Evolutionary conservation across 2,329 filamentous ascomycete species (phyloP).

Genomic region (Exophiala sideris): DNA sequence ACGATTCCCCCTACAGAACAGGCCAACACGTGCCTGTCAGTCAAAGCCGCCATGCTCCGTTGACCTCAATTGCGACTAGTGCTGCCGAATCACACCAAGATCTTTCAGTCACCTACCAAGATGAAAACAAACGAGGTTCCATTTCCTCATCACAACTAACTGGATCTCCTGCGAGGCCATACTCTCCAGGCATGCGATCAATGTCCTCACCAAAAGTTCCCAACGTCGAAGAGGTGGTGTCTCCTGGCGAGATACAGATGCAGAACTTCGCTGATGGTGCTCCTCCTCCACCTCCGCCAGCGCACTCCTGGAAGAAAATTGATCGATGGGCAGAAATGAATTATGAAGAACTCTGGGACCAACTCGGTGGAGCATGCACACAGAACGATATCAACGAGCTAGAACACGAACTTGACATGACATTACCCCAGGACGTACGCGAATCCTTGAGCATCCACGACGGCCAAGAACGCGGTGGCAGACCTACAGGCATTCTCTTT

Average conservation of each 20-base stretch:
- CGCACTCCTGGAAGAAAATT: slow-evolving; percentile 91
- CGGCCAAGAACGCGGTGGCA: slow-evolving; percentile 91
- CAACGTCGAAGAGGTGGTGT: slow-evolving; percentile 42
- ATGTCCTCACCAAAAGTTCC: slow-evolving; percentile 37
- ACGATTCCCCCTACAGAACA: slow-evolving; percentile 88
- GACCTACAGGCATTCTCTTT: slow-evolving; percentile 89
- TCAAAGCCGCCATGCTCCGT: slow-evolving; percentile 73
- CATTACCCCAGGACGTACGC: slow-evolving; percentile 85
- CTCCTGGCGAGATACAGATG: slow-evolving; percentile 85
- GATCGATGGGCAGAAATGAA: slow-evolving; percentile 92
- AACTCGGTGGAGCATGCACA: slow-evolving; percentile 87
- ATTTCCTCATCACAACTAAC: slow-evolving; percentile 51
- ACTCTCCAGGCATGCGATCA: slow-evolving; percentile 88
- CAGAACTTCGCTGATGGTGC: slow-evolving; percentile 90
- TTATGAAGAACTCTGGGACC: slow-evolving; percentile 90
- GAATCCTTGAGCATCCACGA: slow-evolving; percentile 90
- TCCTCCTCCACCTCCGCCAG: slow-evolving; percentile 81
- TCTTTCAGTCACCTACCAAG: slow-evolving; percentile 72
- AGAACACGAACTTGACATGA: slow-evolving; percentile 92
- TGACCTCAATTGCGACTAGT: slow-evolving; percentile 81
- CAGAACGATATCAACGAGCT: slow-evolving; percentile 94
- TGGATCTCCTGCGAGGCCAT: slow-evolving; percentile 64
- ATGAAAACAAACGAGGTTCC: slow-evolving; percentile 62
- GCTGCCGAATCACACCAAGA: slow-evolving; percentile 86
- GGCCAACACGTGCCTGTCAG: slow-evolving; percentile 86